Conservation (phyloP, 1,284 basidiomycete genomes). For the Ganoderma boninense region DNA sequence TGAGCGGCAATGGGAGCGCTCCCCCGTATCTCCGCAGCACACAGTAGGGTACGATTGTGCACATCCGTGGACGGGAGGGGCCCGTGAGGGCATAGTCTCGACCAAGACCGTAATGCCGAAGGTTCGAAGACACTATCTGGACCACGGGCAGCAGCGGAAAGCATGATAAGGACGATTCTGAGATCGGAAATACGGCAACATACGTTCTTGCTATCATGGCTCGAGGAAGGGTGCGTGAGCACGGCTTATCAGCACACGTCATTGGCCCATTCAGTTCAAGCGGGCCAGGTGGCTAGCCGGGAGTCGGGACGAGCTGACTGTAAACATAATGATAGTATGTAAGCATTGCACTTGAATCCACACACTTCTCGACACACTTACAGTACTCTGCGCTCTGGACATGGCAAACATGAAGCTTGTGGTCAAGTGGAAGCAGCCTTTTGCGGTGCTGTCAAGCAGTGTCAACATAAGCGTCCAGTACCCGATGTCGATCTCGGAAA, state of each 20-base stretch:
- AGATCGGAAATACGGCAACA: neutral
- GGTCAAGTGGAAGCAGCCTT: neutral
- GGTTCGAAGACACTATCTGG: neutral
- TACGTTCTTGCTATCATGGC: neutral
- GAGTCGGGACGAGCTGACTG: neutral
- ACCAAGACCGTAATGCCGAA: too few species aligned
- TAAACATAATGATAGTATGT: neutral
- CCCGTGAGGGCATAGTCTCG: neutral
- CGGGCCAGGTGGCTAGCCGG: neutral
- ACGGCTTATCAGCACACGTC: slow-evolving; percentile 1
- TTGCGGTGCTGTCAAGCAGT: neutral
- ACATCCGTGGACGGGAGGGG: neutral
- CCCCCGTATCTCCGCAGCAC: slow-evolving; percentile 1
- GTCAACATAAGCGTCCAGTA: neutral
- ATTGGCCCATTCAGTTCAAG: neutral
- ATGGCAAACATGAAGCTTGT: neutral
- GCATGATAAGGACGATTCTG: neutral
- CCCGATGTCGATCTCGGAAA: neutral
- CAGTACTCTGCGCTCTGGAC: neutral
- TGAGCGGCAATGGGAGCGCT: slow-evolving; percentile 2
- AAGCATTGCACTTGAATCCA: neutral
- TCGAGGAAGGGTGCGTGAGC: neutral
- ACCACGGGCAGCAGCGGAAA: neutral
- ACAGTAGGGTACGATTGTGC: neutral
- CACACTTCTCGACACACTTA: neutral